Evolutionary conservation across 75 land plant species (phyloP).

Genomic region (Selaginella moellendorffii): DNA sequence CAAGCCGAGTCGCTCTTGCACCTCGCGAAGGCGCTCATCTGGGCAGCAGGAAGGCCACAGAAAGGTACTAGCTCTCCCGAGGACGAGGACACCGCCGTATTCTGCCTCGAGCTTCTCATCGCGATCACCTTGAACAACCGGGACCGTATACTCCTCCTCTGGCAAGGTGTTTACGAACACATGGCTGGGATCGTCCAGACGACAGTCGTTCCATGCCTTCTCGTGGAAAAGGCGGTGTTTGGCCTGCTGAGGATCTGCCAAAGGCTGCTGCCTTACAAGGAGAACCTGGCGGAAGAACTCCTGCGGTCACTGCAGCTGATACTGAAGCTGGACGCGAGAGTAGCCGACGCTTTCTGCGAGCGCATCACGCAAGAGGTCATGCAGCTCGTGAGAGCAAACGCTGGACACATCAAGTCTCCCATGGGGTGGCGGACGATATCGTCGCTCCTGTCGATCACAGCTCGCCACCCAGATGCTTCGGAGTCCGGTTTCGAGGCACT

Average conservation of each 20-base stretch:
- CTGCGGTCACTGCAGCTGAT: constrained; percentile 87
- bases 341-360: constrained; percentile 92
- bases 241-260: constrained; percentile 58
- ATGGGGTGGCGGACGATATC: constrained; percentile 84
- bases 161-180: constrained; percentile 74
- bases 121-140: constrained; percentile 44
- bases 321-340: constrained; percentile 87
- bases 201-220: constrained; percentile 59
- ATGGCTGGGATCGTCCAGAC: constrained; percentile 56
- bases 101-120: constrained; percentile 74
- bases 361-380: constrained; percentile 87
- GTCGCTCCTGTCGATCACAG: constrained; percentile 71
- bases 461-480: constrained; percentile 91
- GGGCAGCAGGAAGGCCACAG: constrained; percentile 80
- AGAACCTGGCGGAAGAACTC: constrained; percentile 58
- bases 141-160: constrained; percentile 46
- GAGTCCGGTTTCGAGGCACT: constrained; percentile 87
- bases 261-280: constrained; percentile 39
- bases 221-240: constrained; percentile 76
- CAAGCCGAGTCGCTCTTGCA: constrained; percentile 53
- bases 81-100: constrained; percentile 85
- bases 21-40: constrained; percentile 72
- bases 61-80: constrained; percentile 60
- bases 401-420: constrained; percentile 64
- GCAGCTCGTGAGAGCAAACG: constrained; percentile 87